Evolutionary conservation across 1,139 yeast genomes (phyloP), one percentile per base, ranked within the genome.

Genomic region (Nakaseomyces delphensis): DNA sequence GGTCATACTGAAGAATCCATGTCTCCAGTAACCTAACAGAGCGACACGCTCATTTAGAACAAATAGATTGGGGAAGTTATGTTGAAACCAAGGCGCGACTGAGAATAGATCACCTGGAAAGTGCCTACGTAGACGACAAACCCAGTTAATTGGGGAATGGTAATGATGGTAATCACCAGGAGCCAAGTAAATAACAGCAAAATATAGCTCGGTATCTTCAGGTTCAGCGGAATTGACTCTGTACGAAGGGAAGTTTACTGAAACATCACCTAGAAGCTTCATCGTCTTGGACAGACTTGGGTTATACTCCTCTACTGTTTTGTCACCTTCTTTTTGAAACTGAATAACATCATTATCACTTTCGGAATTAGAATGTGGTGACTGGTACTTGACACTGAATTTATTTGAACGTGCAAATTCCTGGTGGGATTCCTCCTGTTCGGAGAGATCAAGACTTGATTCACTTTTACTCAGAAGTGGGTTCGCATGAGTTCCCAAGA

Each of bases 81-180:
- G 76, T 64, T 91, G 98, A 68, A 93, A 87, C 63, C 84, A 91
- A 5, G 99, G 99, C 0, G 97, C 95, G 14, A 91, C 99, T 18
- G 95, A 84, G 65, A 83, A 91, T 40, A 93, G 71, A 59, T 93
- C 96, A 18, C 99, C 99, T 38, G 91, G 84, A 60, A 91, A 93
- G 65, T 93, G 97, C 50, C 98, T 81, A 61, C 99, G 79, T 44
- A 85, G 65, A 24, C 93, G 87, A 31, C 94, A 77, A 18, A 91
- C 97, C 99, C 99, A 93, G 62, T 84, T 83, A 2, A 89, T 76
- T 4, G 99, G 98, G 3, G 97, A 86, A 62, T 93, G 99, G 67
- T 83, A 93, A 51, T 95, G 81, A 65, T 93, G 99, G 63, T 93
- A 93, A 61, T 93, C 98, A 30, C 98, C 99, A 1, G 99, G 99